Percentiles rank a stretch among this genome's conserved stretches.
Conservation (phyloP, 176 grass and related monocot species). For the Puccinellia tenuiflora region DNA sequence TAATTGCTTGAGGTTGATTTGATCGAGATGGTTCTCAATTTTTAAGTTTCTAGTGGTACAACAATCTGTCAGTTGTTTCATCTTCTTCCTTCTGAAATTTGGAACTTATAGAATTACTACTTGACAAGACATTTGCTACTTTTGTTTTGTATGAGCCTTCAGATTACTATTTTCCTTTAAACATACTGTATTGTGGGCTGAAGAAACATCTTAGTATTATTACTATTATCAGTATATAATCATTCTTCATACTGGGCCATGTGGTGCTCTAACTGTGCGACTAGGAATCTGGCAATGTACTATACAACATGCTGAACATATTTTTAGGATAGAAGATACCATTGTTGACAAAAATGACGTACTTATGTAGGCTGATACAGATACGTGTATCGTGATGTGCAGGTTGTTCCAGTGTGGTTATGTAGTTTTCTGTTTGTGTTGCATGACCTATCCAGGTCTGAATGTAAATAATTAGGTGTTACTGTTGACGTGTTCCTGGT, state of each 20-base stretch:
- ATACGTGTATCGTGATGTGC: not conserved
- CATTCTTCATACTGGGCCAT: not conserved
- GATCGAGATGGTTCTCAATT: not conserved
- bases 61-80: not conserved
- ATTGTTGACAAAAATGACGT: not conserved
- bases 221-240: not conserved
- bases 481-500: conserved; percentile 14
- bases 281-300: not conserved
- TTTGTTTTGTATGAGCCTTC: not conserved
- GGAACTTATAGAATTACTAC: not conserved
- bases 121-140: not conserved
- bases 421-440: conserved; percentile 10
- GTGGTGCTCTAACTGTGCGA: conserved; percentile 2
- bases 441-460: not conserved
- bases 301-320: not conserved
- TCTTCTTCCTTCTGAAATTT: conserved; percentile 12
- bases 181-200: not conserved
- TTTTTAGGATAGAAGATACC: not conserved
- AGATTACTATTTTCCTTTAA: not conserved
- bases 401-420: conserved; percentile 1
- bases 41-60: not conserved
- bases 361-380: not conserved
- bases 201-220: conserved; percentile 7
- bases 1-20: conserved; percentile 7
- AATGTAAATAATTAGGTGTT: not conserved